These are phyloP conservation scores for Saraca asoca DNA, from an alignment of 331 rosid species.

Conservation along the genomic window DNA sequence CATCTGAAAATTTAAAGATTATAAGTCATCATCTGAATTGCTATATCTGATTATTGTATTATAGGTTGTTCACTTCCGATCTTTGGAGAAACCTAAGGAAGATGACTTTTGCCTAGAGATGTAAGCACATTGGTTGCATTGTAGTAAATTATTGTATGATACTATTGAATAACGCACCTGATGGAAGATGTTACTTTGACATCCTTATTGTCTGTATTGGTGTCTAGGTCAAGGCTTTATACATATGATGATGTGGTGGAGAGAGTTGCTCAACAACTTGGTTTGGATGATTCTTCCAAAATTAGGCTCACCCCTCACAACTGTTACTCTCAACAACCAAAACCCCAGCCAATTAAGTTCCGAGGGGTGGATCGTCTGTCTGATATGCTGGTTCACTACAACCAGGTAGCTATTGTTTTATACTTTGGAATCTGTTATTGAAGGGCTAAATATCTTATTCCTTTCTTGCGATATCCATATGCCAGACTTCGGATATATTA, in stretches of 20 bases:
- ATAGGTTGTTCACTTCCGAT: constrained; percentile 84
- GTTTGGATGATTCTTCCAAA: constrained; percentile 78
- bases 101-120: constrained; percentile 76
- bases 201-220: neutral
- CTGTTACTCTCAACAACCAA: constrained; percentile 87
- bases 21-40: constrained; percentile 20
- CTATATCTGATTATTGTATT: constrained; percentile 22
- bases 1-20: neutral
- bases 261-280: constrained; percentile 76
- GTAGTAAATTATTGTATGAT: constrained; percentile 12
- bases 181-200: constrained; percentile 1
- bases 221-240: constrained; percentile 69
- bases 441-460: constrained; percentile 29
- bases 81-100: constrained; percentile 80
- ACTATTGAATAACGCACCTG: neutral
- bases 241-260: constrained; percentile 88
- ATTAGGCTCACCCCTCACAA: constrained; percentile 80
- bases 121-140: constrained; percentile 50
- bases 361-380: constrained; percentile 77
- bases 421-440: constrained; percentile 16
- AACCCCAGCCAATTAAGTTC: constrained; percentile 78
- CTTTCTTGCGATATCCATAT: constrained; percentile 22
- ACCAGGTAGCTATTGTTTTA: constrained; percentile 57
- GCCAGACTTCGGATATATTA: constrained; percentile 80
- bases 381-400: constrained; percentile 83